phyloP scores from a whole-genome alignment of 2,329 filamentous ascomycete genomes.

The Tothia fuscella region DNA sequence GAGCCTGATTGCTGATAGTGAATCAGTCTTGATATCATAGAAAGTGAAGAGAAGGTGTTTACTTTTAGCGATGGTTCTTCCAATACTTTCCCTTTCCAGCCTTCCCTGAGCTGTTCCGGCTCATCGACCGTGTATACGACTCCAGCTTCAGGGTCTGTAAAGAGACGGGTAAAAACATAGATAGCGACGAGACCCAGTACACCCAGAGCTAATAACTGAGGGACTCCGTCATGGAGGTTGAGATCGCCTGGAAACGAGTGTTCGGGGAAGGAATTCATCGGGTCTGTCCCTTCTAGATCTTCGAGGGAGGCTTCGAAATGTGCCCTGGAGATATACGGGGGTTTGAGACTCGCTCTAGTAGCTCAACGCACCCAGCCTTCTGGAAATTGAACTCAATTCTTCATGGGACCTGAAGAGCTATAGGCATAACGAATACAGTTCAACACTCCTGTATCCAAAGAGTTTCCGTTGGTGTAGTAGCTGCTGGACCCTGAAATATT shows the following conservation, averaged over 20 bases:
- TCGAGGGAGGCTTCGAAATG: too few species aligned
- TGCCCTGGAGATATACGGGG: too few species aligned
- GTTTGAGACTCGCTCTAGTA: too few species aligned
- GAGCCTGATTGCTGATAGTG: constrained; percentile 44
- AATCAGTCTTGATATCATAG: not conserved
- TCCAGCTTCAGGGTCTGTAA: constrained; percentile 24
- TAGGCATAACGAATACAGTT: too few species aligned
- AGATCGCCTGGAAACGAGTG: constrained; percentile 4
- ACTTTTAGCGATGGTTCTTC: constrained; percentile 51
- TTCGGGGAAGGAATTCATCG: too few species aligned
- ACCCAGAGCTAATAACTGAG: not conserved
- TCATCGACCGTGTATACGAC: constrained; percentile 49
- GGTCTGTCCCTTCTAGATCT: too few species aligned
- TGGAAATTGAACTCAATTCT: too few species aligned
- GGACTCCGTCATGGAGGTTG: constrained; percentile 6
- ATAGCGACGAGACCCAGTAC: constrained; percentile 3
- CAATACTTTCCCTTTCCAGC: constrained; percentile 44
- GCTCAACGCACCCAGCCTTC: too few species aligned
- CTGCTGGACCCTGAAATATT: too few species aligned
- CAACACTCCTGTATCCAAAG: too few species aligned
- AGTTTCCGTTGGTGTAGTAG: too few species aligned
- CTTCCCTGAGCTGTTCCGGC: constrained; percentile 46
- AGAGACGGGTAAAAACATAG: constrained; percentile 7
- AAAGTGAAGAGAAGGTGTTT: not conserved
- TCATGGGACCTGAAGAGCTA: too few species aligned